Evolutionary conservation across 768 basidiomycete genomes (phyloP).

Genomic region (Stropharia rugosoannulata): DNA sequence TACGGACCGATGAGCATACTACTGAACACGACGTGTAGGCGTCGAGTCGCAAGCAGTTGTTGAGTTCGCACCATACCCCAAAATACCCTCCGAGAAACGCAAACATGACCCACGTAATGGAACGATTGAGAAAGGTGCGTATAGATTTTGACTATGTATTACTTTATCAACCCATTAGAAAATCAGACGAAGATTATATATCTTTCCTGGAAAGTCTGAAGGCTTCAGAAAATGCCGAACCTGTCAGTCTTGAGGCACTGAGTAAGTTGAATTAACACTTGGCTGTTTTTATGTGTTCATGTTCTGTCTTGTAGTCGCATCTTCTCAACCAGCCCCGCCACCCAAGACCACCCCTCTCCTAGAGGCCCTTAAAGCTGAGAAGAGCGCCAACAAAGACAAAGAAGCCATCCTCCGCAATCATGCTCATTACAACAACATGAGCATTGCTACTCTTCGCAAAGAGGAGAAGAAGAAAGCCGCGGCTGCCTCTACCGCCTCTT

Average conservation of each 20-base stretch:
- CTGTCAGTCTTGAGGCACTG: constrained; percentile 61
- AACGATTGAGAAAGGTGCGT: constrained; percentile 85
- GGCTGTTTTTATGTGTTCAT: constrained; percentile 1
- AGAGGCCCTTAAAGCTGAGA: constrained; percentile 89
- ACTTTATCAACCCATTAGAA: neutral
- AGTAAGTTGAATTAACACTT: constrained; percentile 36
- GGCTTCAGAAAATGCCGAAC: constrained; percentile 44
- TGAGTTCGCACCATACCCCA: constrained; percentile 93
- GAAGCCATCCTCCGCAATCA: constrained; percentile 72
- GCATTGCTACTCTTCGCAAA: constrained; percentile 29
- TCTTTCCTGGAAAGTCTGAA: constrained; percentile 81
- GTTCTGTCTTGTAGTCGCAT: constrained; percentile 48
- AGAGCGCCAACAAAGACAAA: constrained; percentile 69
- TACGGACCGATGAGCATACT: constrained; percentile 1
- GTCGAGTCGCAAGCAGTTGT: constrained; percentile 87
- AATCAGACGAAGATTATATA: constrained; percentile 75
- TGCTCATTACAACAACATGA: constrained; percentile 57
- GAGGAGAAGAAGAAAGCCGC: constrained; percentile 33
- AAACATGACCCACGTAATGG: constrained; percentile 80
- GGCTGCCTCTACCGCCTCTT: neutral
- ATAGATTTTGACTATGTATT: neutral
- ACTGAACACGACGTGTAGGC: constrained; percentile 45
- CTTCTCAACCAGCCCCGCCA: constrained; percentile 53
- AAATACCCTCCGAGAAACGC: constrained; percentile 69
- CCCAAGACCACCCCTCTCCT: constrained; percentile 90